Conservation (phyloP, 2,329 filamentous ascomycete species). For the Chlorencoelia australis region DNA sequence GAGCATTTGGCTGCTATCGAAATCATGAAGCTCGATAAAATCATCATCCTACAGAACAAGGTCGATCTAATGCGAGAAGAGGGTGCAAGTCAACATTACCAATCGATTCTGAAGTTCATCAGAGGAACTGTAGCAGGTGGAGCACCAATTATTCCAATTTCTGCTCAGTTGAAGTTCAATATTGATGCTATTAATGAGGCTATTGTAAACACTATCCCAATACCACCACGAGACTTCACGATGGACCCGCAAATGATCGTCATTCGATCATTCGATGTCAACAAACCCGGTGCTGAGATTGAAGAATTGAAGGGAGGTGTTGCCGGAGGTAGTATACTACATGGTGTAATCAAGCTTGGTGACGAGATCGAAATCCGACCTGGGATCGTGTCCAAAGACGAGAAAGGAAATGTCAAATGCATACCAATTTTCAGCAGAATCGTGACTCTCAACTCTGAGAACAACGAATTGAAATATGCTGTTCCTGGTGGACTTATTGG, state of each 20-base stretch:
- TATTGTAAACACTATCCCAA: constrained; percentile 88
- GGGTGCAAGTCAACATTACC: constrained; percentile 84
- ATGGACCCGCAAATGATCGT: constrained; percentile 96
- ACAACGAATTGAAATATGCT: constrained; percentile 97
- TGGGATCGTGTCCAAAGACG: constrained; percentile 95
- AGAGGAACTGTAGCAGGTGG: constrained; percentile 93
- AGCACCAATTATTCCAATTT: constrained; percentile 90
- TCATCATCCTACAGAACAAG: constrained; percentile 99
- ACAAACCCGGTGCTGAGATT: constrained; percentile 98
- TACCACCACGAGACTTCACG: constrained; percentile 83
- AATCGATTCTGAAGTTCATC: constrained; percentile 97
- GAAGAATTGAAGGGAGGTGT: constrained; percentile 98
- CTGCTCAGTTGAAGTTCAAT: constrained; percentile 98
- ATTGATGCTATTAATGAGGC: constrained; percentile 97
- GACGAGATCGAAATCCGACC: constrained; percentile 98
- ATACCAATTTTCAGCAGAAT: constrained; percentile 94
- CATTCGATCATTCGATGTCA: constrained; percentile 98
- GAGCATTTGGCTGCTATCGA: constrained; percentile 98
- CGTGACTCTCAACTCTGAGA: constrained; percentile 90
- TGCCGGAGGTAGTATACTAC: constrained; percentile 91
- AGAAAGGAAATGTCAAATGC: constrained; percentile 88
- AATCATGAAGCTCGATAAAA: constrained; percentile 99
- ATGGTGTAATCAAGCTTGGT: constrained; percentile 90
- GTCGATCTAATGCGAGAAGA: constrained; percentile 98
- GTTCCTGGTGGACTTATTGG: constrained; percentile 96